Percentiles rank a stretch among this genome's conserved stretches.
Evolutionary conservation across 345 rosid species (phyloP).

Genomic region (Salix viminalis): DNA sequence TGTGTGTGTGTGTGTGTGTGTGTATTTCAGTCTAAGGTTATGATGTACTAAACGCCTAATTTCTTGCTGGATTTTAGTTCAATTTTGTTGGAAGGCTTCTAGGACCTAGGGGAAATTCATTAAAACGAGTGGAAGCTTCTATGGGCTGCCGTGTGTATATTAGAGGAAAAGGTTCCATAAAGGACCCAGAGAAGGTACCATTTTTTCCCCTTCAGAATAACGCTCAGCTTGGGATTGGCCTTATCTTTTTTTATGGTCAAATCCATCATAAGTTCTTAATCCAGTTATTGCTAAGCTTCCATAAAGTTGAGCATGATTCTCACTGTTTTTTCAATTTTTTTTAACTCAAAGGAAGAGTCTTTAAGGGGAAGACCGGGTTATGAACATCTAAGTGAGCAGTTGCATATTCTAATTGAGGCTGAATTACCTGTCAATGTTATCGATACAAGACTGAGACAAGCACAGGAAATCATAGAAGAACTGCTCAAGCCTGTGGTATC

Average conservation of each 20-base stretch:
- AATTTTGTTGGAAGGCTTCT: constrained; percentile 95
- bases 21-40: neutral
- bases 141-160: constrained; percentile 23
- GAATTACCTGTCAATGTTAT: constrained; percentile 21
- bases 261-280: neutral
- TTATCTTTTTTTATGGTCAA: neutral
- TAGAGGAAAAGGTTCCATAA: constrained; percentile 25
- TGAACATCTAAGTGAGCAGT: constrained; percentile 26
- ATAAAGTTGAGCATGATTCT: neutral
- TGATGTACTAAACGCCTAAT: constrained; percentile 3
- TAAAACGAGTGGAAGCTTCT: constrained; percentile 68
- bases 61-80: constrained; percentile 44
- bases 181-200: constrained; percentile 23
- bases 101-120: constrained; percentile 94
- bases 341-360: constrained; percentile 13
- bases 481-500: constrained; percentile 28
- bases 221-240: neutral
- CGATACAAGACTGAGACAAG: constrained; percentile 20
- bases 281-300: neutral
- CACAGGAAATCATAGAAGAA: constrained; percentile 26
- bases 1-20: neutral
- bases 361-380: constrained; percentile 27
- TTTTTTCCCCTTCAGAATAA: neutral
- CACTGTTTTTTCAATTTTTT: neutral
- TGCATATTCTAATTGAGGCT: constrained; percentile 26